A percentile compares a stretch with the other conserved stretches of the same genome.
Conservation (phyloP, 306 rosid genomes). For the Cucurbita argyrosperma region DNA sequence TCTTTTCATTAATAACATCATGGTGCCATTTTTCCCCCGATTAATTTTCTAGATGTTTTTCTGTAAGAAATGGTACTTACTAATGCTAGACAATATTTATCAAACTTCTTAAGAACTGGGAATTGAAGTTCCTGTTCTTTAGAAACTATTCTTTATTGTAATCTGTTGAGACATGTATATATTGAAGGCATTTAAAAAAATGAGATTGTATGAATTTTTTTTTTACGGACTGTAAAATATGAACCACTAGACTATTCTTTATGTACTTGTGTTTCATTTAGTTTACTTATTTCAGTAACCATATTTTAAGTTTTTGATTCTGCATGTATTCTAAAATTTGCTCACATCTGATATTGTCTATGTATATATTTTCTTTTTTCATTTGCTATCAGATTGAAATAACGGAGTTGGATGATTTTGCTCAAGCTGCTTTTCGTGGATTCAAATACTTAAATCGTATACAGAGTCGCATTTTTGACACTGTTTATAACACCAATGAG, state of each 20-base stretch:
- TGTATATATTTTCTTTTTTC: slow-evolving; percentile 2
- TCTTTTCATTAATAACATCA: background rate
- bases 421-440: slow-evolving; percentile 95
- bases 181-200: background rate
- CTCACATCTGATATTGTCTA: background rate
- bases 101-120: background rate
- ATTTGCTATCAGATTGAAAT: slow-evolving; percentile 62
- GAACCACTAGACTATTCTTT: background rate
- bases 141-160: background rate
- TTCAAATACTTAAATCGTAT: slow-evolving; percentile 81
- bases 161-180: background rate
- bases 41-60: background rate
- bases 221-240: background rate
- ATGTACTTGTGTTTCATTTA: background rate
- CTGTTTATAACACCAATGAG: slow-evolving; percentile 82
- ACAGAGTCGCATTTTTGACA: slow-evolving; percentile 77
- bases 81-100: background rate
- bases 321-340: slow-evolving; percentile 4
- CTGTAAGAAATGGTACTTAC: background rate
- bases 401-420: slow-evolving; percentile 80
- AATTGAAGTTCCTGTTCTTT: background rate
- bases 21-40: background rate
- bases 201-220: background rate
- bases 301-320: background rate
- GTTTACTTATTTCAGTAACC: background rate